These are phyloP conservation scores for Cystofilobasidium bisporidii DNA, from an alignment of 768 basidiomycete species.

Conservation along the genomic window DNA sequence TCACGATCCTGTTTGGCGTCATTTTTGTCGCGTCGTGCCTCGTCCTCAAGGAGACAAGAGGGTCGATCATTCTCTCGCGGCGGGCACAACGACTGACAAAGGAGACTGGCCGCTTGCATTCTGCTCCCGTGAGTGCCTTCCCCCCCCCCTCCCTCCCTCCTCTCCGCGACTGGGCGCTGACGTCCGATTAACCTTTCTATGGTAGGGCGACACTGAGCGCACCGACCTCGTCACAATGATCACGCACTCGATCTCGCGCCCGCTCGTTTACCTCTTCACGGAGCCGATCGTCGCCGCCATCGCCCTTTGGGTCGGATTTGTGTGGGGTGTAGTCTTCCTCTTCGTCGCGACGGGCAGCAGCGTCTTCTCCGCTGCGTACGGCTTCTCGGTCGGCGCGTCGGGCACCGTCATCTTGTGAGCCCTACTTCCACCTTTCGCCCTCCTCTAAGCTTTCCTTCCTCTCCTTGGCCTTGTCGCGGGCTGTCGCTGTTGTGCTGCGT, in stretches of 20 bases:
- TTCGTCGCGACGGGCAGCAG: slow-evolving; percentile 29
- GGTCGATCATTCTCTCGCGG: slow-evolving; percentile 34
- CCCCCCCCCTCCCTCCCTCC: not conserved
- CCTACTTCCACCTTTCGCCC: no score
- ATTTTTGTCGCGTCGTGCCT: slow-evolving; percentile 31
- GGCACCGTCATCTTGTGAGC: slow-evolving; percentile 34
- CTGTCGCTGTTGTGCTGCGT: not conserved
- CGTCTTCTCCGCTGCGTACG: slow-evolving; percentile 29
- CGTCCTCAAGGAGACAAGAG: slow-evolving; percentile 35
- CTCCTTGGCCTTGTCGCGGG: not conserved
- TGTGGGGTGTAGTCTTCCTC: slow-evolving; percentile 37
- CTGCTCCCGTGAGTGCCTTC: slow-evolving; percentile 26
- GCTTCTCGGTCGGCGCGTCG: slow-evolving; percentile 33
- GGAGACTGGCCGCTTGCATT: slow-evolving; percentile 34
- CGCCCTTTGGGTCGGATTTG: slow-evolving; percentile 37
- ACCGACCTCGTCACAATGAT: slow-evolving; percentile 32
- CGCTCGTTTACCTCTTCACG: slow-evolving; percentile 33
- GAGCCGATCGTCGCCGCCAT: slow-evolving; percentile 38
- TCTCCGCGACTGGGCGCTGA: not conserved
- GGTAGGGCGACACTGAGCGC: slow-evolving; percentile 32
- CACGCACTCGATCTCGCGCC: slow-evolving; percentile 35
- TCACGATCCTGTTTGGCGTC: slow-evolving; percentile 31
- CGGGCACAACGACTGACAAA: slow-evolving; percentile 33
- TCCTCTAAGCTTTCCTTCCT: not conserved
- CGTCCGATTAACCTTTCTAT: not conserved